A percentile compares a stretch with the other conserved stretches of the same genome.
phyloP scores from a whole-genome alignment of 805 yeast genomes.

The Saccharomycodes ludwigii region DNA sequence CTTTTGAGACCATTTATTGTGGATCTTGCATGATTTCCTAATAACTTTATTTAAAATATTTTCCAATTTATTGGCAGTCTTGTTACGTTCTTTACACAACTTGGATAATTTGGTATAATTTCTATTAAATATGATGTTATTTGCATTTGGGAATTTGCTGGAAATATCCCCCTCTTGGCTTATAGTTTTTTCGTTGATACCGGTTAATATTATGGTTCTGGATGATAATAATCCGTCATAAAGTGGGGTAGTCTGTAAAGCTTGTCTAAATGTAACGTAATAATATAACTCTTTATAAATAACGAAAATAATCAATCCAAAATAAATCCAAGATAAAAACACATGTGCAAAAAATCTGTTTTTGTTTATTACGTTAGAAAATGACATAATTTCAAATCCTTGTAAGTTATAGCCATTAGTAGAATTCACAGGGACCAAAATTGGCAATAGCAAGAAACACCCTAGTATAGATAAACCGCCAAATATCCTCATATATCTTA shows the following conservation, averaged over 20 bases:
- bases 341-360: conserved; percentile 64
- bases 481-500: conserved; percentile 50
- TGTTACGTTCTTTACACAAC: conserved; percentile 48
- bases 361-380: conserved; percentile 48
- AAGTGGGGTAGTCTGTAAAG: conserved; percentile 58
- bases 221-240: conserved; percentile 60
- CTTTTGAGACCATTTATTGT: conserved; percentile 46
- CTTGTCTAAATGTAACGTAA: conserved; percentile 62
- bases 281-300: conserved; percentile 66
- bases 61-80: conserved; percentile 50
- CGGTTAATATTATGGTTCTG: conserved; percentile 61
- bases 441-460: conserved; percentile 48
- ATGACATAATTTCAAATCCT: conserved; percentile 58
- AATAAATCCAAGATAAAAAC: conserved; percentile 62
- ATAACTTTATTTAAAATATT: conserved; percentile 49
- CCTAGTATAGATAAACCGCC: conserved; percentile 39
- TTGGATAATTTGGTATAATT: conserved; percentile 45
- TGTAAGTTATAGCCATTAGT: conserved; percentile 42
- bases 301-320: conserved; percentile 50
- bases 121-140: conserved; percentile 51
- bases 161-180: conserved; percentile 39
- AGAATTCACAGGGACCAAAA: conserved; percentile 63
- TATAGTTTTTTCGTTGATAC: conserved; percentile 39
- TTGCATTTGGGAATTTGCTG: conserved; percentile 50
- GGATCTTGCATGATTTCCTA: conserved; percentile 44